phyloP scores from a whole-genome alignment of 129 eudicot genomes.

The Arctium lappa region DNA sequence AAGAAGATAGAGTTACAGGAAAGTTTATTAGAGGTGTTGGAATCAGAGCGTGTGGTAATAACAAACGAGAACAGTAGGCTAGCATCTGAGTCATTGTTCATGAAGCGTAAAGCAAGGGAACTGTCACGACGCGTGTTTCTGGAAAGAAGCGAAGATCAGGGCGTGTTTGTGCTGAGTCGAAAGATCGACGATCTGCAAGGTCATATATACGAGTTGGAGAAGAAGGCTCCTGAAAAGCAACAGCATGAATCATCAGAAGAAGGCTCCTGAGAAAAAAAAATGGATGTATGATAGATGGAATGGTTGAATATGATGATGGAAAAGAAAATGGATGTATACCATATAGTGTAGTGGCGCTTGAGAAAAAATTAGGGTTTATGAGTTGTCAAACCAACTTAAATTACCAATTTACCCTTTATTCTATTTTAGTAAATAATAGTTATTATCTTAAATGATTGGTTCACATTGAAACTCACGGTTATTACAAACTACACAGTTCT shows the following conservation, averaged over 20 bases:
- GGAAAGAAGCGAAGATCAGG: constrained; percentile 67
- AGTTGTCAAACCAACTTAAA: too few relatives aligned
- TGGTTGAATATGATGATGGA: too few relatives aligned
- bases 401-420: too few relatives aligned
- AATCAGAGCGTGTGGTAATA: constrained; percentile 72
- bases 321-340: too few relatives aligned
- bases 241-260: constrained; percentile 25
- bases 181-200: constrained; percentile 76
- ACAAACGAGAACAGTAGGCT: constrained; percentile 65
- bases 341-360: too few relatives aligned
- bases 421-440: too few relatives aligned
- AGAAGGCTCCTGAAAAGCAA: constrained; percentile 60
- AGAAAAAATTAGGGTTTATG: too few relatives aligned
- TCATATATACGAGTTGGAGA: constrained; percentile 61
- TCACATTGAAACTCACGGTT: too few relatives aligned
- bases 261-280: too few relatives aligned
- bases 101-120: constrained; percentile 83
- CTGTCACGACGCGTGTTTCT: constrained; percentile 60
- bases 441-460: too few relatives aligned
- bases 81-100: constrained; percentile 55
- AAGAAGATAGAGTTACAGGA: constrained; percentile 69
- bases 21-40: constrained; percentile 75
- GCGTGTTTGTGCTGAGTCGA: constrained; percentile 56
- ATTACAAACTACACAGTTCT: too few relatives aligned
- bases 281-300: too few relatives aligned